Base-by-base conservation (phyloP, 345 rosid species). In the Excoecaria agallocha region DNA sequence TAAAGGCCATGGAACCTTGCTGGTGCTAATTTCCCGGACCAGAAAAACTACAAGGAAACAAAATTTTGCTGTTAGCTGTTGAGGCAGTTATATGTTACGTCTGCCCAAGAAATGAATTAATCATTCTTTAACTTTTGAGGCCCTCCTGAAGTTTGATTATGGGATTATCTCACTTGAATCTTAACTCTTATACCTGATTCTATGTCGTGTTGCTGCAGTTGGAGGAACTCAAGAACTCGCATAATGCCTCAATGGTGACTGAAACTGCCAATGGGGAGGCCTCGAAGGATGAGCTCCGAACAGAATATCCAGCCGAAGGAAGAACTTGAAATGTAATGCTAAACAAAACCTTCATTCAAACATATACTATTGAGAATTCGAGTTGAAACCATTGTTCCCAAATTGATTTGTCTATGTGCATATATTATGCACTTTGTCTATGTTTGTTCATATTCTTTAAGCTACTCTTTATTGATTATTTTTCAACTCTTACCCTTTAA, bases 151-250 rank as follows among this genome's bases (percentile, higher is more conserved):
- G 30, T 62, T 9, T 17, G 38, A 2, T 19, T 11, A 3, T 19
- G 46, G 16, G 66, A 5, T 20, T 12, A 37, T 37, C 45, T 38
- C 38, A 62, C 46, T 30, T 16, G 20, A 38, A 15, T 5, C 66
- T 62, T 8, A 62, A 15, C 46, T 37, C 20, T 48, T 37, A 4
- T 48, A 35, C 11, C 51, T 66, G 68, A 50, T 38, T 55, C 30
- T 2, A 13, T 74, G 70, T 60, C 65, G 11, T 37, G 61, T 67
- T 82, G 85, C 88, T 82, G 85, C 88, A 89, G 93, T 72, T 89
- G 61, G 88, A 87, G 77, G 90, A 87, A 66, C 79, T 86, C 17
- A 83, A 84, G 82, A 80, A 64, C 35, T 65, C 76, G 4, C 80
- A 78, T n/a, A 69, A 66, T 52, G 51, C 17, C 4, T 69, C 68